These are phyloP conservation scores for Pezicula radicicola DNA, from an alignment of 2,329 filamentous ascomycete species.

Conservation along the genomic window DNA sequence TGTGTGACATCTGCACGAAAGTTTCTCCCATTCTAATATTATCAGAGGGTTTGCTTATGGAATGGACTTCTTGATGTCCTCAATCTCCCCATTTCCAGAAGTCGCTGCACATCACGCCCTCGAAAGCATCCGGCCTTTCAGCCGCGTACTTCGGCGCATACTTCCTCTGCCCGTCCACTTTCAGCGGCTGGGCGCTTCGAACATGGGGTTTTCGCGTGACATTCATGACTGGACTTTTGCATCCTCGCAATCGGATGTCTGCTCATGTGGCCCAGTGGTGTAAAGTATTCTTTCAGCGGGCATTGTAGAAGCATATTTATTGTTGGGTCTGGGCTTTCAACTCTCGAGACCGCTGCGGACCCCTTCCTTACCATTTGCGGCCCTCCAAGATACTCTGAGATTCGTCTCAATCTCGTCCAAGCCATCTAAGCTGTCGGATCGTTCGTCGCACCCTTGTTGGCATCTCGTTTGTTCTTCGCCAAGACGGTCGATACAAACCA, in stretches of 20 bases:
- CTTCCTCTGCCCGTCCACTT: conserved; percentile 65
- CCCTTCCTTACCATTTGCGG: conserved; percentile 52
- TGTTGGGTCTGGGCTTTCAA: conserved; percentile 67
- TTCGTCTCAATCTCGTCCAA: conserved; percentile 76
- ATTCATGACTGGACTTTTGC: conserved; percentile 63
- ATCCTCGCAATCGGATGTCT: conserved; percentile 64
- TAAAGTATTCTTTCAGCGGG: conserved; percentile 64
- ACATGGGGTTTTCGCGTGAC: conserved; percentile 62
- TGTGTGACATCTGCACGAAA: too few species aligned
- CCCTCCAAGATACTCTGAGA: conserved; percentile 68
- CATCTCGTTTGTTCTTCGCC: too few species aligned
- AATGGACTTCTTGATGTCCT: conserved; percentile 41
- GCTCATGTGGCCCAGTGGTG: conserved; percentile 54
- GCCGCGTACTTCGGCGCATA: conserved; percentile 50
- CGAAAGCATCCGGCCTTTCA: conserved; percentile 20
- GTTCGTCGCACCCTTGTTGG: too few species aligned
- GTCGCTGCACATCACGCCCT: conserved; percentile 31
- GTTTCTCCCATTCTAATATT: too few species aligned
- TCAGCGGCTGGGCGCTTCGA: conserved; percentile 63
- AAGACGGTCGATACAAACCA: too few species aligned
- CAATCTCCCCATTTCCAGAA: conserved; percentile 40
- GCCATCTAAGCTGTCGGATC: too few species aligned
- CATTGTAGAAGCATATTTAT: conserved; percentile 74
- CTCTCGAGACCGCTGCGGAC: too few species aligned
- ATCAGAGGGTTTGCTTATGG: conserved; percentile 27